Base-by-base conservation (phyloP, 148 eudicot species). In the Vaccinium corymbosum region DNA sequence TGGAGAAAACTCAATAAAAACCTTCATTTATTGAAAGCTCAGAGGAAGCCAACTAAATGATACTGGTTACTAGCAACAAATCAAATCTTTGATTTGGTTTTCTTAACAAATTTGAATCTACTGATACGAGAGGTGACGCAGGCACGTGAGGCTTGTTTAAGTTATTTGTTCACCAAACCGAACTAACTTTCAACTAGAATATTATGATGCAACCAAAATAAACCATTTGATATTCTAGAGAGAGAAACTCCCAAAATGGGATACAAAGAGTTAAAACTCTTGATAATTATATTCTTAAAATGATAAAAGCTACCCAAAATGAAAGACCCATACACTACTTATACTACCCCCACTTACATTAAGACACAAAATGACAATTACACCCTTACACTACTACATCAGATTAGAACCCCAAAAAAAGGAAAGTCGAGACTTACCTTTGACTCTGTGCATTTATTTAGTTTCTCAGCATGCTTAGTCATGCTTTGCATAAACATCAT, bases 401-500 rank as follows among this genome's bases (percentile, higher is more conserved):
- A 27, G 27, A 68, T 29, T 42, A 29, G 46, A 46, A 48, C 46
- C 46, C 64, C 66, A n/a, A 51, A 52, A 82, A 82, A 57, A 52
- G 14, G 50, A 55, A 56, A 20, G 53, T 57, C n/a, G 46, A 20
- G 46, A 50, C 79, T 80, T 90, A 95, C 98, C 94, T 86, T 94
- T 71, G 90, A 86, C 55, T 89, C 92, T 50, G 91, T 83, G 83
- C 88, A 91, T 76, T 85, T 89, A 55, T 88, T 85, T 76, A 94
- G 93, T 87, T 94, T 94, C 78, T 94, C 98, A 70, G 95, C 91
- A 87, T 94, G 97, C 87, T 91, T 92, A 68, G 91, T 91, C 78
- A 91, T 88, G 81, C 96, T 90, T 89, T 94, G 98, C 88, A 94
- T 88, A 87, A 91, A 94, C 29, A 90, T 89, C 97, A 93, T 94